Evolutionary conservation across 78 protist genomes (phyloP).

Genomic region (Dictyostelium citrinum): DNA sequence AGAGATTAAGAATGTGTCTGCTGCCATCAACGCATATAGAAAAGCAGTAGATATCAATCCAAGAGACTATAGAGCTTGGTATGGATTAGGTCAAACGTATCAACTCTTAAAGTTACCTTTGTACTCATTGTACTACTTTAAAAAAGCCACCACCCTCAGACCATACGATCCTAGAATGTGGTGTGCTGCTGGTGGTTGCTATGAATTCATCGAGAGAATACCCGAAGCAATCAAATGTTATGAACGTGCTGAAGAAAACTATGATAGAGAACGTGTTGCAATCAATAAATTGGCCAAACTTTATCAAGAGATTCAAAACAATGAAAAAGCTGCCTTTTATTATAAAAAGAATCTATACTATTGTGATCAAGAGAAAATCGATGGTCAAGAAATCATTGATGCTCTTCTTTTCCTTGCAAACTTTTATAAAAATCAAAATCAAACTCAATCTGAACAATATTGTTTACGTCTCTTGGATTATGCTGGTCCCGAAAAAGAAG

Average conservation of each 20-base stretch:
- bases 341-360: constrained; percentile 62
- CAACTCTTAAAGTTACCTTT: constrained; percentile 89
- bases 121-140: constrained; percentile 93
- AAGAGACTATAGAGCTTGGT: constrained; percentile 98
- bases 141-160: constrained; percentile 85
- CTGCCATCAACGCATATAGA: constrained; percentile 96
- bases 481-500: constrained; percentile 81
- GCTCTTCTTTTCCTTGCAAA: constrained; percentile 82
- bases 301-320: constrained; percentile 48
- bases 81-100: constrained; percentile 96
- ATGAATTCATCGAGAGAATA: constrained; percentile 49
- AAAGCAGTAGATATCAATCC: constrained; percentile 88
- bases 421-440: constrained; percentile 23
- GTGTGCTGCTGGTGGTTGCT: constrained; percentile 88
- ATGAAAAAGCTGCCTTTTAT: constrained; percentile 75
- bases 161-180: constrained; percentile 94
- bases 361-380: constrained; percentile 81
- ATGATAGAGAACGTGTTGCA: constrained; percentile 85
- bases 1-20: constrained; percentile 92
- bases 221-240: constrained; percentile 89
- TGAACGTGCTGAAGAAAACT: constrained; percentile 86
- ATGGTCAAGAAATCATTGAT: constrained; percentile 82
- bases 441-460: constrained; percentile 66
- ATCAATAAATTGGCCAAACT: constrained; percentile 78
- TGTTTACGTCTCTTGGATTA: constrained; percentile 79